Percentiles rank a stretch among this genome's conserved stretches.
phyloP scores from a whole-genome alignment of 1,284 basidiomycete genomes.

The Rhodotorula sp. region DNA sequence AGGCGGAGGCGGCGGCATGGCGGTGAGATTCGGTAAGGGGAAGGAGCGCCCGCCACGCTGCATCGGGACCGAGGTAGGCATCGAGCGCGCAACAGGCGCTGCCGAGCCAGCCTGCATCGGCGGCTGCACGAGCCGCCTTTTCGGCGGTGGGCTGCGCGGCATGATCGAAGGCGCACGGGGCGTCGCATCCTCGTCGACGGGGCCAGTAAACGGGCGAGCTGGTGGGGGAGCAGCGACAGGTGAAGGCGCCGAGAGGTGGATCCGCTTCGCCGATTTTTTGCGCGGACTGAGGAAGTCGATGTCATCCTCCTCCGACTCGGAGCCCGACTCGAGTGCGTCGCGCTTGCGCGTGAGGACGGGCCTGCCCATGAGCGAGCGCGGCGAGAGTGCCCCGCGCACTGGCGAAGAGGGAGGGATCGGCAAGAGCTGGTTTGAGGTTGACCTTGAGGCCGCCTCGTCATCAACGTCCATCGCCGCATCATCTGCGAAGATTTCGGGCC shows the following conservation, averaged over 20 bases:
- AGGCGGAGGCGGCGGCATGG: background rate
- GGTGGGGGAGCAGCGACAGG: background rate
- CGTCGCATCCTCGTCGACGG: background rate
- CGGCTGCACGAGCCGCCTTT: conserved; percentile 14
- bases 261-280: conserved; percentile 23
- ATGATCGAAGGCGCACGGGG: background rate
- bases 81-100: background rate
- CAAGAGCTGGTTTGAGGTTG: background rate
- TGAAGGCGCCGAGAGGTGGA: background rate
- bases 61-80: conserved; percentile 19
- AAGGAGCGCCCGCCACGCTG: conserved; percentile 13
- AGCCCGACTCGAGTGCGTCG: conserved; percentile 13
- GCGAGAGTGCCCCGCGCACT: conserved; percentile 15
- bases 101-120: background rate
- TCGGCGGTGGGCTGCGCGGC: conserved; percentile 28
- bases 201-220: background rate
- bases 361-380: conserved; percentile 5
- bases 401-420: conserved; percentile 14
- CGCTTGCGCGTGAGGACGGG: conserved; percentile 14
- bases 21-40: background rate
- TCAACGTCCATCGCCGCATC: conserved; percentile 9
- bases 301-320: conserved; percentile 27
- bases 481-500: background rate
- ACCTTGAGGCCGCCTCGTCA: too few species aligned
- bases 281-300: conserved; percentile 38